phyloP scores from a whole-genome alignment of 1,284 basidiomycete species.

The Porogramme epimiltina region DNA sequence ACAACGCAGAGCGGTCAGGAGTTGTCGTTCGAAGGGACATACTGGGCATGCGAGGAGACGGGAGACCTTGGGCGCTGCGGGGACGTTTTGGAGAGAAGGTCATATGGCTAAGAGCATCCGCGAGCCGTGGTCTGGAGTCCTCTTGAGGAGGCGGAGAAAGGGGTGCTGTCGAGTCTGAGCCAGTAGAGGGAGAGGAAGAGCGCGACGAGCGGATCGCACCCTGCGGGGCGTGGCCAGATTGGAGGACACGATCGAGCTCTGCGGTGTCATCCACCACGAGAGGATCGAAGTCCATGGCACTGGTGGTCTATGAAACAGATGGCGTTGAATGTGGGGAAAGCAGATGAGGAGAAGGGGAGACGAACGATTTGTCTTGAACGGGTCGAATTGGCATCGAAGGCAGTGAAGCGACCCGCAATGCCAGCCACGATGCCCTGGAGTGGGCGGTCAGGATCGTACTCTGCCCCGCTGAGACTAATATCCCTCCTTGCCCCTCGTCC shows the following conservation, averaged over 20 bases:
- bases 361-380: constrained; percentile 48
- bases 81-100: constrained; percentile 74
- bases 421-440: constrained; percentile 73
- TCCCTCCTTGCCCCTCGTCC: constrained; percentile 50
- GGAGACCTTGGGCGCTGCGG: constrained; percentile 44
- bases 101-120: constrained; percentile 64
- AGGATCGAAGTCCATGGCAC: constrained; percentile 44
- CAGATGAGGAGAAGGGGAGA: constrained; percentile 21
- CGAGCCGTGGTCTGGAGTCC: constrained; percentile 56
- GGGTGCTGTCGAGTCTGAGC: constrained; percentile 41
- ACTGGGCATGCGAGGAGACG: constrained; percentile 14
- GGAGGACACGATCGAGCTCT: constrained; percentile 63
- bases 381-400: constrained; percentile 53
- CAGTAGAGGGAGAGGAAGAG: constrained; percentile 46
- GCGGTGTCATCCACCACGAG: constrained; percentile 61
- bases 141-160: constrained; percentile 31
- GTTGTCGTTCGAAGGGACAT: constrained; percentile 19
- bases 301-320: constrained; percentile 23
- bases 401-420: constrained; percentile 49
- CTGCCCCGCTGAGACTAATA: constrained; percentile 69
- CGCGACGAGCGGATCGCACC: constrained; percentile 41
- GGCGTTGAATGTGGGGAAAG: constrained; percentile 1
- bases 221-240: constrained; percentile 48
- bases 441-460: constrained; percentile 87
- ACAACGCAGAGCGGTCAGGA: constrained; percentile 13